These are phyloP conservation scores for Hygrocybe punicea DNA, from an alignment of 768 basidiomycete genomes.

Conservation along the genomic window DNA sequence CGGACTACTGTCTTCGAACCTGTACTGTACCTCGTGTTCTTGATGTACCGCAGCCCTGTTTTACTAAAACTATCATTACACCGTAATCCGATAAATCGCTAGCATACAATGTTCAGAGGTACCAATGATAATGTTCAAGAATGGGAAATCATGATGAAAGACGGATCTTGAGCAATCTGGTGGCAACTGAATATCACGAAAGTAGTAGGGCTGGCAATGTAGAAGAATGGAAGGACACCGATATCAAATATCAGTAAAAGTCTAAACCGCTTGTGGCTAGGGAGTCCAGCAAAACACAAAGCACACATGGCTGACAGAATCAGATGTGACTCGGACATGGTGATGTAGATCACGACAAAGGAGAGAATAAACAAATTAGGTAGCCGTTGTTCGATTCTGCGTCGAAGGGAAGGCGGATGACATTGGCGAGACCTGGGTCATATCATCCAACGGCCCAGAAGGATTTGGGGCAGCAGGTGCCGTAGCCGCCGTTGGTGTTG, in stretches of 20 bases:
- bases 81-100: not conserved
- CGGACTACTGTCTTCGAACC: not conserved
- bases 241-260: not conserved
- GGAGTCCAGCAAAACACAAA: not conserved
- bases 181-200: not conserved
- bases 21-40: not conserved
- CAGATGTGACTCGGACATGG: not conserved
- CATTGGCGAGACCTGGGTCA: constrained; percentile 69
- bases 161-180: not conserved
- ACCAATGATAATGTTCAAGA: not conserved
- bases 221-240: not conserved
- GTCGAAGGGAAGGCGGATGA: constrained; percentile 74
- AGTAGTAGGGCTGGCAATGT: not conserved
- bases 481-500: constrained; percentile 44
- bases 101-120: not conserved
- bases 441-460: constrained; percentile 41
- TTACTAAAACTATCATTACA: too few relatives aligned
- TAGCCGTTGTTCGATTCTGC: constrained; percentile 31
- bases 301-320: not conserved
- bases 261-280: not conserved
- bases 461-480: constrained; percentile 22
- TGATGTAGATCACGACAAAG: not conserved
- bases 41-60: too few relatives aligned
- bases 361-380: not conserved
- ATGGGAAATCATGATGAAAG: not conserved